Conservation (phyloP, 768 basidiomycete species). For the Agaricus subrufescens region DNA sequence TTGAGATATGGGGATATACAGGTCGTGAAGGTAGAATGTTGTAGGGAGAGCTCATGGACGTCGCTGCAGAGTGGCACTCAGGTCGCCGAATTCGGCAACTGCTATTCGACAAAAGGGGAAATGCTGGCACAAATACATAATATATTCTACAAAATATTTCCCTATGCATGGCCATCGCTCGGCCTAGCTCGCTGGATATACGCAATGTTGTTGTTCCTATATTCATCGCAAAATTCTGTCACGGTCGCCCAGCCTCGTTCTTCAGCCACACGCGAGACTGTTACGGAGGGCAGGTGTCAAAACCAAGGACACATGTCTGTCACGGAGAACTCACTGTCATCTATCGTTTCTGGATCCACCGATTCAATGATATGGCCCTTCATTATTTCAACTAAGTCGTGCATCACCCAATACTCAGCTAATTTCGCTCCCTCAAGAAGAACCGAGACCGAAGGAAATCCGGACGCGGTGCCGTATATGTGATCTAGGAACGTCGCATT, state of each 20-base stretch:
- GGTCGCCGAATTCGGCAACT: neutral
- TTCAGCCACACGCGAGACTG: neutral
- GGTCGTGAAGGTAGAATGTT: constrained; percentile 60
- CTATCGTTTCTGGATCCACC: neutral
- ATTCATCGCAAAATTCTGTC: neutral
- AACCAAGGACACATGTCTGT: neutral
- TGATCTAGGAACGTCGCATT: neutral
- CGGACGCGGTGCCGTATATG: neutral
- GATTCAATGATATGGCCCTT: neutral
- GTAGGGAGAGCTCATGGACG: constrained; percentile 42
- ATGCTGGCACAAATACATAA: neutral
- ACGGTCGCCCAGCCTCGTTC: neutral
- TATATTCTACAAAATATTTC: neutral
- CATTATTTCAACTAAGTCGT: neutral
- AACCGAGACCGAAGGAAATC: neutral
- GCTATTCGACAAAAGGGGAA: neutral
- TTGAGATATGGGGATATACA: constrained; percentile 60
- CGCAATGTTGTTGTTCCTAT: neutral
- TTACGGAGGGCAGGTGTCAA: neutral
- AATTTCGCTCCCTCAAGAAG: neutral
- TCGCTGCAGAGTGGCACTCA: constrained; percentile 3
- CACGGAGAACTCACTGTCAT: neutral
- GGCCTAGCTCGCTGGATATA: neutral
- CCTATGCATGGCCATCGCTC: too few species aligned
- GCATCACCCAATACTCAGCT: constrained; percentile 1